A percentile compares a stretch with the other conserved stretches of the same genome.
These are phyloP conservation scores for Suillus discolor DNA, from an alignment of 768 basidiomycete species.

Conservation along the genomic window DNA sequence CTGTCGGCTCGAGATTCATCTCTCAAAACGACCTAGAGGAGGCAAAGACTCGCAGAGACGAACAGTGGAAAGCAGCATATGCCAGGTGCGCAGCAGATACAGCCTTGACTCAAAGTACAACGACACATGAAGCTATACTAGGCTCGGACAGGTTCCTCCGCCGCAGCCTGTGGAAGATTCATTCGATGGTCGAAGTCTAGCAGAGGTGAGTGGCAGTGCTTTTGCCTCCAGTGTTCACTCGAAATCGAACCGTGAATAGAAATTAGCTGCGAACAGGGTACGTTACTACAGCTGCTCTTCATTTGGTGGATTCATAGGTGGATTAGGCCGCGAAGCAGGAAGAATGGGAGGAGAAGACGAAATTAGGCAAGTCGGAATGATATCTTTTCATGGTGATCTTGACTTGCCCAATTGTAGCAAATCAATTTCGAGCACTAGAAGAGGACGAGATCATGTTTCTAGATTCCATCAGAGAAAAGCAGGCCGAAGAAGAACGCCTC, in stretches of 20 bases:
- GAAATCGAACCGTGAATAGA: conserved; percentile 45
- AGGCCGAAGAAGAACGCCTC: conserved; percentile 74
- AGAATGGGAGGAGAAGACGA: conserved; percentile 91
- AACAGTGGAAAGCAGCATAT: conserved; percentile 91
- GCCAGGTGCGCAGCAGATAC: conserved; percentile 54
- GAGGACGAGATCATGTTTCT: conserved; percentile 91
- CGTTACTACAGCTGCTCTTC: conserved; percentile 22
- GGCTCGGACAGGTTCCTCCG: conserved; percentile 85
- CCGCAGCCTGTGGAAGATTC: conserved; percentile 73
- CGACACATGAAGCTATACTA: conserved; percentile 27
- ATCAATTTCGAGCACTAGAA: conserved; percentile 87
- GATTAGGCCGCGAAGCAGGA: conserved; percentile 83
- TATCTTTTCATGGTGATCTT: conserved; percentile 10
- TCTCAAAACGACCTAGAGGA: conserved; percentile 77
- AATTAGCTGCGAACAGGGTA: conserved; percentile 89
- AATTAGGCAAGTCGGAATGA: conserved; percentile 49
- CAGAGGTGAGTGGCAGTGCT: conserved; percentile 64
- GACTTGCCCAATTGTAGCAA: conserved; percentile 48
- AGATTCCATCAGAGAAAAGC: conserved; percentile 76
- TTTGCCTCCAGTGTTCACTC: conserved; percentile 6
- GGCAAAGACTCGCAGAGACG: conserved; percentile 71
- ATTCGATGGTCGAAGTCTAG: conserved; percentile 84
- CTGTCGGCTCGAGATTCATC: conserved; percentile 82
- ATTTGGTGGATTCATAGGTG: conserved; percentile 14
- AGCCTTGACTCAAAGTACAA: background rate